Conservation (phyloP, 179 eudicot species). For the Monotropa hypopitys region DNA sequence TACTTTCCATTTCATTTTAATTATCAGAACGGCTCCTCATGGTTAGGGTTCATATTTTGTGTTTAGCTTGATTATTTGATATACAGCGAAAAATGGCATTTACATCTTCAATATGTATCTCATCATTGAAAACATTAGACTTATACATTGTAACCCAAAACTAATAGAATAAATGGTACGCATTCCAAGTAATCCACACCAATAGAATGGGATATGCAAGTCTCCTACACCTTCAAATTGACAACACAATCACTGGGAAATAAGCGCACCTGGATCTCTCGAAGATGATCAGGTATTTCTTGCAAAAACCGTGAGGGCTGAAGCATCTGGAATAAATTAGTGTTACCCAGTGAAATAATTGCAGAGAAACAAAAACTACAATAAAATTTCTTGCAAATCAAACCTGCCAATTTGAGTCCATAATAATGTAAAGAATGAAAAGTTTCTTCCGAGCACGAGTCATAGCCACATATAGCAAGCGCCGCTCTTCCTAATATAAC, state of each 20-base stretch:
- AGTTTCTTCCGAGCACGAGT: conserved; percentile 89
- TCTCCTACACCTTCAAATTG: not conserved
- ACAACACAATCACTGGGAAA: not conserved
- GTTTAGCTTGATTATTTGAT: not conserved
- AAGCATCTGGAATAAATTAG: conserved; percentile 44
- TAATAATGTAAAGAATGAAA: conserved; percentile 51
- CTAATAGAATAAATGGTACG: not conserved
- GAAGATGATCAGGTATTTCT: conserved; percentile 67
- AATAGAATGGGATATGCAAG: not conserved
- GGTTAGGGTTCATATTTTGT: not conserved
- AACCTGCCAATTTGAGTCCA: conserved; percentile 97
- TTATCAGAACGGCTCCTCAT: not conserved
- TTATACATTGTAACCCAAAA: not conserved
- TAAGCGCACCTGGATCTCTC: conserved; percentile 46
- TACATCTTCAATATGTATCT: not conserved
- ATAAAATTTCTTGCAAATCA: not conserved
- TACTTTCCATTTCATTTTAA: too few relatives aligned
- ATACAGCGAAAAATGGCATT: not conserved
- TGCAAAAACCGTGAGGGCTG: conserved; percentile 84
- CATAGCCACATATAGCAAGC: conserved; percentile 84
- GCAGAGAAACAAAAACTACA: conserved; percentile 1
- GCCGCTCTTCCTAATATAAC: conserved; percentile 63
- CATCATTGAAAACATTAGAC: not conserved
- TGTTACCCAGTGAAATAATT: not conserved
- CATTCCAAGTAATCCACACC: conserved; percentile 4